Base-by-base conservation (phyloP, 176 grass and related monocot species). In the Eragrostis curvula region DNA sequence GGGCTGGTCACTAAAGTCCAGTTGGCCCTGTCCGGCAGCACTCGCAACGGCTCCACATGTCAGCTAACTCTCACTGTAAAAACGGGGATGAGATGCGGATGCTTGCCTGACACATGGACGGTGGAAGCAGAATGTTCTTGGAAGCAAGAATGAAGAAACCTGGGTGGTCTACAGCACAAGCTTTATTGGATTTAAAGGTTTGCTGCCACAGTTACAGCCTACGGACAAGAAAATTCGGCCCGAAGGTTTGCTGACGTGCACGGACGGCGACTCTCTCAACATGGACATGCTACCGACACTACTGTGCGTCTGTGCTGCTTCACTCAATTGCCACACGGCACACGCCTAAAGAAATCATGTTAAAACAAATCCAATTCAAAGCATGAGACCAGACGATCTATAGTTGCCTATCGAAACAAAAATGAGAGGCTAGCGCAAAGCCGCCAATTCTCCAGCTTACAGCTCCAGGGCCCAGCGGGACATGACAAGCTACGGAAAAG, bases 251-350 rank as follows among this genome's bases (percentile, higher is more conserved):
- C 13, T 70, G 44, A 70, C 32, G 23, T 12, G 53, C 64, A 64
- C 43, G 7, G 66, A 65, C 24, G 41, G 73, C 55, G 55, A 77
- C 65, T 27, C 46, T 64, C 75, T 21, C 25, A 20, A 39, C 17
- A 5, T 3, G n/a, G 63, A 59, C 85, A 36, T 50, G 79, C 79
- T 17, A 79, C 80, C 74, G 58, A 49, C 80, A 59, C 58, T 9
- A 9, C 5, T 16, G 14, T 13, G 58, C 30, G 29, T 21, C 40
- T n/a, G 17, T 21, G 46, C 32, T 36, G 32, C 32, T 36, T 28
- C 58, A 61, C 58, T 12, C 17, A 53, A 53, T 12, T 12, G 8
- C 61, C 17, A 28, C 14, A 24, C 27, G 8, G 45, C 17, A 28
- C 14, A 24, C 27, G 20, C 9, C 77, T 42, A 5, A 41, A 15